A percentile compares a stretch with the other conserved stretches of the same genome.
phyloP scores from a whole-genome alignment of 345 rosid genomes.

The Hibiscus trionum region DNA sequence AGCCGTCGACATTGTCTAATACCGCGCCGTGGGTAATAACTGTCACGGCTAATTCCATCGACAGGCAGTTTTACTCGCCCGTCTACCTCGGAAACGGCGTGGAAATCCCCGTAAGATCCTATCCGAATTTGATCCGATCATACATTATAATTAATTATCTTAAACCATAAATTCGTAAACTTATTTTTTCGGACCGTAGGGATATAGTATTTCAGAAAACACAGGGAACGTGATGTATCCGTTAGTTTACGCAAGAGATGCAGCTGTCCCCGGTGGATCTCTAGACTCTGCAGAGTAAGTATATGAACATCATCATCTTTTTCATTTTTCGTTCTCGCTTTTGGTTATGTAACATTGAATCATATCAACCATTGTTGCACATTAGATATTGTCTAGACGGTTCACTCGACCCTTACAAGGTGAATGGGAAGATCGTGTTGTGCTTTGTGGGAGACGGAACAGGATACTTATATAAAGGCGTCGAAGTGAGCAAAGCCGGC shows the following conservation, averaged over 20 bases:
- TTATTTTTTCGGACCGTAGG: slow-evolving; percentile 22
- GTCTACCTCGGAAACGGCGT: slow-evolving; percentile 60
- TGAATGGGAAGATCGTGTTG: slow-evolving; percentile 75
- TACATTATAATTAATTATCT: background rate
- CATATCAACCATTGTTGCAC: background rate
- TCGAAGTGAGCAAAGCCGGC: slow-evolving; percentile 73
- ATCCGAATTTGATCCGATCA: background rate
- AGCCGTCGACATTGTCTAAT: slow-evolving; percentile 46
- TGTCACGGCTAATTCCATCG: slow-evolving; percentile 67
- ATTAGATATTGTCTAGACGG: slow-evolving; percentile 59
- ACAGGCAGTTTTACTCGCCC: slow-evolving; percentile 42
- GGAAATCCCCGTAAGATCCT: slow-evolving; percentile 31
- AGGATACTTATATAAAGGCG: slow-evolving; percentile 51
- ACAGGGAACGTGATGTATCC: slow-evolving; percentile 30
- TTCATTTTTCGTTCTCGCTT: background rate
- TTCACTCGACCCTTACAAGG: slow-evolving; percentile 47
- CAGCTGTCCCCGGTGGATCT: slow-evolving; percentile 25
- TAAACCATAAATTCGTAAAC: background rate
- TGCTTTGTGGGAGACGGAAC: slow-evolving; percentile 54
- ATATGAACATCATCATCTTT: background rate
- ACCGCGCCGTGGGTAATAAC: slow-evolving; percentile 75
- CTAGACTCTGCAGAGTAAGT: slow-evolving; percentile 35
- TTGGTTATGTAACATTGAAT: background rate
- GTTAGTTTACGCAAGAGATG: slow-evolving; percentile 56
- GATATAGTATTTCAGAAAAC: slow-evolving; percentile 47